Conservation (phyloP, 2,329 filamentous ascomycete species). For the Aspergillus sp. region DNA sequence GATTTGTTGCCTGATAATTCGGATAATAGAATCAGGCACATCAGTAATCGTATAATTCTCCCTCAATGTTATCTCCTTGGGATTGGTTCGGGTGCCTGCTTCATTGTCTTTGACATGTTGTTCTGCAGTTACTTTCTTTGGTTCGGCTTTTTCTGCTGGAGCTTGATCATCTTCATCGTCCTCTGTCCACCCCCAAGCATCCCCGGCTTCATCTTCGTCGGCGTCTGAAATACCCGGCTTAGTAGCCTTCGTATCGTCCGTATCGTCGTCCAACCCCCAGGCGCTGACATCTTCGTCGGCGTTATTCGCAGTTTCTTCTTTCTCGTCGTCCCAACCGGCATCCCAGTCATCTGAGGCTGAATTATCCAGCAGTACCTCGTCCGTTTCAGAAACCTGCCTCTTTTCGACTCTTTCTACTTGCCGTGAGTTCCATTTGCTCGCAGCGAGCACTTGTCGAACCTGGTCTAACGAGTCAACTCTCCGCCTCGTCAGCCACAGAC, state of each 20-base stretch:
- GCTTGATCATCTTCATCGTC: constrained; percentile 48
- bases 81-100: constrained; percentile 13
- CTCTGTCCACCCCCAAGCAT: constrained; percentile 86
- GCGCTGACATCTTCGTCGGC: constrained; percentile 49
- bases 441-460: constrained; percentile 67
- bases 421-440: constrained; percentile 65
- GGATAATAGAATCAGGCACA: constrained; percentile 73
- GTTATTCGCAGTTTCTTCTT: constrained; percentile 37
- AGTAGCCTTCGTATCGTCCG: constrained; percentile 20
- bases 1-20: constrained; percentile 43
- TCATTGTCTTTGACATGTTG: constrained; percentile 25
- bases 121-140: constrained; percentile 16
- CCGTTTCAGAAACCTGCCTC: constrained; percentile 70
- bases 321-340: constrained; percentile 74
- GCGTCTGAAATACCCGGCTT: constrained; percentile 15
- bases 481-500: constrained; percentile 82
- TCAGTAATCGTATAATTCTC: constrained; percentile 89
- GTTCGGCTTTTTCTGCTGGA: constrained; percentile 20
- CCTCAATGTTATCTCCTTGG: constrained; percentile 71
- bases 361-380: constrained; percentile 62
- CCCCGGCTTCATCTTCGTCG: constrained; percentile 47
- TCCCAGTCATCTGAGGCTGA: constrained; percentile 67
- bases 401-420: constrained; percentile 83
- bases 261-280: constrained; percentile 50
- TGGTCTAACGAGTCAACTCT: constrained; percentile 75